Base-by-base conservation (phyloP, 805 yeast genomes). In the Spathaspora hagerdaliae region DNA sequence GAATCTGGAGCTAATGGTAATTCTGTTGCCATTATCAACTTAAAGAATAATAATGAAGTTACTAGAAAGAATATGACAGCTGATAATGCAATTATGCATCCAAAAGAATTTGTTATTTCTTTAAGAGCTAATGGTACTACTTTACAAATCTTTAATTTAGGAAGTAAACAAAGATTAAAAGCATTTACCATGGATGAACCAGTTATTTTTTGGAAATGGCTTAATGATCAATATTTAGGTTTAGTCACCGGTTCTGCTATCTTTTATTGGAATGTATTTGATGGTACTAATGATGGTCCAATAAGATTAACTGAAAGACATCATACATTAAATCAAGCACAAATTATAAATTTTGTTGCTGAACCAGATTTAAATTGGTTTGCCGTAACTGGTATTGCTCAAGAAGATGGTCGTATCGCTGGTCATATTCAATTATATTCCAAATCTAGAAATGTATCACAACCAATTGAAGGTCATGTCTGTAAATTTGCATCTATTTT, bases 391-490 rank as follows among this genome's bases (percentile, higher is more conserved):
- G 99, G 99, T 57, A 90, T 94, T 59, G 84, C 95, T 31, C 97
- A 90, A 68, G 96, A 89, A 61, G 85, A 85, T 55, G 96, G 96
- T 53, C 82, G 95, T 58, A 88, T 94, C 55, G 97, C 89, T 31
- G 99, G 99, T 62, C 95, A 88, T 69, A 87, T 92, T 63, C 99
- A 94, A 73, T 80, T 94, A 51, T 94, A 74, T 69, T 86, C 96
- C 49, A 86, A 85, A 63, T 81, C 84, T 44, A 83, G 98, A 70
- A 86, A 87, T 61, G 87, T 92, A 35, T 91, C 97, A 11, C 99
- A 94, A 71, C 91, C 96, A 15, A 88, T 94, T 57, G 98, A 94
- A 61, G 99, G 99, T 58, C 99, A 94, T 67, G 98, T 95, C 45
- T 94, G 96, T 48, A 81, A 82, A 36, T 94, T 94, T 70, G 89